Base-by-base conservation (phyloP, 1,284 basidiomycete genomes). In the Ceratobasidium sp. region DNA sequence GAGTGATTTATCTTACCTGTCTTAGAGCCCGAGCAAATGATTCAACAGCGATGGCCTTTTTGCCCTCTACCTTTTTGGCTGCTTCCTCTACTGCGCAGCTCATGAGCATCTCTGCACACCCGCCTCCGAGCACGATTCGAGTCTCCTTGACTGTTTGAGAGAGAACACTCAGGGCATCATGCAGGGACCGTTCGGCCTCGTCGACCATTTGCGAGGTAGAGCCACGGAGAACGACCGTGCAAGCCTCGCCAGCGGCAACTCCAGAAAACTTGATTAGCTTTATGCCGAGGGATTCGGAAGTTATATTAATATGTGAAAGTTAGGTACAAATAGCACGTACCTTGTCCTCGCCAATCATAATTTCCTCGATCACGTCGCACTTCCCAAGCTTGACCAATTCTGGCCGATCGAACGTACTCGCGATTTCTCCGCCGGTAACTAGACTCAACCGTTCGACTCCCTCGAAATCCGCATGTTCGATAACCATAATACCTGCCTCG, bases 321-420 rank as follows among this genome's bases (percentile, higher is more conserved):
- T 17, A 33, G 2, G 23, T 11, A 56, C 37, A 33, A 49, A 64
- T 15, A 1, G 56, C 45, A 82, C 87, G 47, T 79, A 95, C 96
- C 90, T 96, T 97, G 86, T 99, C 97, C 86, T 99, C 98, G 51
- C 98, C 98, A 80, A 99, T 99, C 90, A 99, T 99, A 80, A 99
- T 93, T 86, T 99, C 98, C 85, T 99, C 97, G 78, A 99, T 99
- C 78, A 95, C 83, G 79, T 98, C 97, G 83, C 97, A 99, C 66
- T 89, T 89, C 31, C 98, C 98, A 17, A 99, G 90, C 84, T 95
- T 96, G 78, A 99, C 96, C 63, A 95, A 89, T 81, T 98, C 95
- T 0, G 98, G 96, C 37, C 92, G 88, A 76, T 98, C 97, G 81
- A 99, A 99, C 0, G 97, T 99, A 80, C 92, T 94, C 0, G 96